Percentiles rank a stretch among this genome's conserved stretches.
phyloP scores from a whole-genome alignment of 73 alveolate genomes.

The Paramecium biaurelia region DNA sequence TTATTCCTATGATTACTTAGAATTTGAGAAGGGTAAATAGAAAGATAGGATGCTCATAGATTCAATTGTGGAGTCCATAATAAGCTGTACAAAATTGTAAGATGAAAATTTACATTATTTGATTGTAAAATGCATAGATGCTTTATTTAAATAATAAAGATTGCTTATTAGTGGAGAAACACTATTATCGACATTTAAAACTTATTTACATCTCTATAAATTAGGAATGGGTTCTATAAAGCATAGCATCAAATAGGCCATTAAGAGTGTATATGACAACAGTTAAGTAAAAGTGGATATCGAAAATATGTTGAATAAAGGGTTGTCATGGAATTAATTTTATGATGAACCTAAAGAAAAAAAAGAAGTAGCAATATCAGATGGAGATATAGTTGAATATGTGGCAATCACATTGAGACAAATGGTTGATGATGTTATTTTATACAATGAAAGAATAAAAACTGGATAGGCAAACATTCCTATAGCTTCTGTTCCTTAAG shows the following conservation, averaged over 20 bases:
- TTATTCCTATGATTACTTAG: slow-evolving; percentile 71
- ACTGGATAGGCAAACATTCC: not conserved
- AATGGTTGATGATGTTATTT: slow-evolving; percentile 57
- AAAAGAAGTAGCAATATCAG: slow-evolving; percentile 39
- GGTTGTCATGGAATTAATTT: slow-evolving; percentile 16
- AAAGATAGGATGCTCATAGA: slow-evolving; percentile 71
- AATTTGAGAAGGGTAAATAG: not conserved
- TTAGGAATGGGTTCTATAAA: slow-evolving; percentile 14
- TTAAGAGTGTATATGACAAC: not conserved
- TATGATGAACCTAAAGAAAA: slow-evolving; percentile 34
- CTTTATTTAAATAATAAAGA: not conserved
- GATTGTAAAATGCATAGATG: not conserved
- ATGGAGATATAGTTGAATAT: not conserved
- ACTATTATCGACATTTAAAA: not conserved
- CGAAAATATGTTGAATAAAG: not conserved
- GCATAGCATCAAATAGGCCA: not conserved
- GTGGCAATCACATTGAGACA: not conserved
- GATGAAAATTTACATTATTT: slow-evolving; percentile 72
- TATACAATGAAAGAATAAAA: slow-evolving; percentile 23
- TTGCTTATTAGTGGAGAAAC: not conserved
- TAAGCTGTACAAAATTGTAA: slow-evolving; percentile 72
- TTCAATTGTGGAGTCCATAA: slow-evolving; percentile 78
- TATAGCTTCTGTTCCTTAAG: slow-evolving; percentile 60
- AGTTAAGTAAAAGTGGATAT: not conserved
- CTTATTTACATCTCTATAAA: not conserved